Evolutionary conservation across 2,329 filamentous ascomycete genomes (phyloP).

Genomic region (Nemania abortiva): DNA sequence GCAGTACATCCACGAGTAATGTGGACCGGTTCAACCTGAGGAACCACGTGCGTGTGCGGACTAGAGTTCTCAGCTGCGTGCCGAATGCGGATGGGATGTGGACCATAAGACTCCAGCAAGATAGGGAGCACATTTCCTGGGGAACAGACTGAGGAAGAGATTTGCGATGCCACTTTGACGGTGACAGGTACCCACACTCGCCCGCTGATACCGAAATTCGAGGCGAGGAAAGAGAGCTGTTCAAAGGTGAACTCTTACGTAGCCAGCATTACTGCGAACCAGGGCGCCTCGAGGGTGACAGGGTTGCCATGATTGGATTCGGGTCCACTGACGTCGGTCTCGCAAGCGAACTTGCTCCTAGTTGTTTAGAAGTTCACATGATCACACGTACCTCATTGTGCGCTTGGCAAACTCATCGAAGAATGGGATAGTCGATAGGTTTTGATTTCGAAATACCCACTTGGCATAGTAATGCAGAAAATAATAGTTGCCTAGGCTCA

Average conservation of each 20-base stretch:
- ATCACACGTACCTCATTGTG: constrained; percentile 54
- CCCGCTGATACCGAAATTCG: constrained; percentile 51
- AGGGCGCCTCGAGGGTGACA: constrained; percentile 51
- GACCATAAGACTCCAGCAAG: constrained; percentile 45
- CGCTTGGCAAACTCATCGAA: constrained; percentile 54
- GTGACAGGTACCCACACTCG: constrained; percentile 51
- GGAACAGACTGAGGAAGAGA: constrained; percentile 39
- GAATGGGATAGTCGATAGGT: constrained; percentile 51
- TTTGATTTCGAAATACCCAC: neutral
- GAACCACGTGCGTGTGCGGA: constrained; percentile 52
- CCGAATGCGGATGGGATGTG: constrained; percentile 48
- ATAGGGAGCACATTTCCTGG: constrained; percentile 10
- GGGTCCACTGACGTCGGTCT: constrained; percentile 57
- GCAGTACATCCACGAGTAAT: constrained; percentile 54
- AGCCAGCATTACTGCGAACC: constrained; percentile 55
- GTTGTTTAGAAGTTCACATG: constrained; percentile 53
- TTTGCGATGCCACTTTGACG: constrained; percentile 54
- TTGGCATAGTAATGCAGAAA: constrained; percentile 27
- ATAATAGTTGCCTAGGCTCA: constrained; percentile 45
- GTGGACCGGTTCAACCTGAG: constrained; percentile 53
- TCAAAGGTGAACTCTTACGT: constrained; percentile 53
- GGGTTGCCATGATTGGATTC: constrained; percentile 54
- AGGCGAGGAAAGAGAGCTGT: constrained; percentile 47
- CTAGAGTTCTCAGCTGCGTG: constrained; percentile 50
- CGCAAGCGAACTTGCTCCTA: constrained; percentile 52